phyloP scores from a whole-genome alignment of 768 basidiomycete genomes.

The Leccinellum rugosiceps region DNA sequence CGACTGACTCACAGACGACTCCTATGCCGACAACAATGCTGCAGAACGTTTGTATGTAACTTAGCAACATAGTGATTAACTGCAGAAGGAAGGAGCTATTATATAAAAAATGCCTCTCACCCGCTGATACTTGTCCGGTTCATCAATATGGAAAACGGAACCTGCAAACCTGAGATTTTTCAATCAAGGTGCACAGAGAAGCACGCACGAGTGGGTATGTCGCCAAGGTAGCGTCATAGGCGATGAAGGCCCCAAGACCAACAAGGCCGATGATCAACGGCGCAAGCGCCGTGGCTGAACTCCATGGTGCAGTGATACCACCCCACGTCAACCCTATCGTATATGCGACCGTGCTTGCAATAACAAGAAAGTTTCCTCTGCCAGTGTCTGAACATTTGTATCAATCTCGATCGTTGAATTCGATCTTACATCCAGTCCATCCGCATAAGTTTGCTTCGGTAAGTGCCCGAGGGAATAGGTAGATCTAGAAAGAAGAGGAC shows the following conservation, averaged over 20 bases:
- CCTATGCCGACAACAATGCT: constrained; percentile 13
- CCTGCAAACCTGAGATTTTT: background rate
- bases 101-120: constrained; percentile 1
- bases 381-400: background rate
- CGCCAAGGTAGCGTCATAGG: constrained; percentile 36
- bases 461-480: constrained; percentile 30
- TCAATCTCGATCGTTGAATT: background rate
- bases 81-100: too few relatives aligned
- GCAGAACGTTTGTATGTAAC: constrained; percentile 28
- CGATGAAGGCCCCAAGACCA: constrained; percentile 37
- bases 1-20: constrained; percentile 20
- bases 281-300: constrained; percentile 35
- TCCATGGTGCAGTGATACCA: constrained; percentile 44
- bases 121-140: constrained; percentile 32
- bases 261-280: constrained; percentile 42
- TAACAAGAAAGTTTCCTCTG: constrained; percentile 43
- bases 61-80: background rate
- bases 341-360: constrained; percentile 32
- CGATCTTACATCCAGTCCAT: constrained; percentile 44
- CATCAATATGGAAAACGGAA: constrained; percentile 18
- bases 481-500: constrained; percentile 34
- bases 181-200: background rate
- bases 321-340: constrained; percentile 49
- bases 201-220: constrained; percentile 30
- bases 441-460: constrained; percentile 33